Evolutionary conservation across 768 basidiomycete genomes (phyloP).

Genomic region (Podaxis carcinomalis): DNA sequence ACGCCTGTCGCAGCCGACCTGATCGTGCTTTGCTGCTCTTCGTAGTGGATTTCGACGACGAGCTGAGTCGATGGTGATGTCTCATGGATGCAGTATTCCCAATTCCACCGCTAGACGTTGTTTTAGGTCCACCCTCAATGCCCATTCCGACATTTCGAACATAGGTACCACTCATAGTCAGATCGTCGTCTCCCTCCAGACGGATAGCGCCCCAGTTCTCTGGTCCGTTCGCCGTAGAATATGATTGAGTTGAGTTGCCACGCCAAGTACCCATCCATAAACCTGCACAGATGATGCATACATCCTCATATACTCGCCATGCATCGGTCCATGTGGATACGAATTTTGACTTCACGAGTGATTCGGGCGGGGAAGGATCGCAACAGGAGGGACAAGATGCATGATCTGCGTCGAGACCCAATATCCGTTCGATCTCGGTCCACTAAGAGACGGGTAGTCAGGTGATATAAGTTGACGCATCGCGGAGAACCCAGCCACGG

Average conservation of each 20-base stretch:
- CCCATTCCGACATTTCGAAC: slow-evolving; percentile 64
- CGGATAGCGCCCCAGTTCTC: slow-evolving; percentile 54
- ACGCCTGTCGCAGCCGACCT: slow-evolving; percentile 29
- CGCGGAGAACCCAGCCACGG: neutral
- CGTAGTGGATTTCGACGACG: slow-evolving; percentile 32
- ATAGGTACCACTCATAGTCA: slow-evolving; percentile 34
- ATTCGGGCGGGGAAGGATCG: slow-evolving; percentile 25
- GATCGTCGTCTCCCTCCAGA: slow-evolving; percentile 66
- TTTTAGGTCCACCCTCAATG: slow-evolving; percentile 61
- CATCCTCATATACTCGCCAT: slow-evolving; percentile 83
- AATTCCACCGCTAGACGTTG: slow-evolving; percentile 18
- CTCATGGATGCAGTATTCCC: slow-evolving; percentile 1
- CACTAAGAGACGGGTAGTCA: slow-evolving; percentile 39
- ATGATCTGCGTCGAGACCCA: slow-evolving; percentile 46
- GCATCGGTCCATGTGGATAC: slow-evolving; percentile 57
- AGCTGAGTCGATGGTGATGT: slow-evolving; percentile 12
- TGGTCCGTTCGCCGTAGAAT: slow-evolving; percentile 43
- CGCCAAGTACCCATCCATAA: slow-evolving; percentile 77
- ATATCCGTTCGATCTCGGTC: slow-evolving; percentile 71
- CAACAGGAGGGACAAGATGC: slow-evolving; percentile 30
- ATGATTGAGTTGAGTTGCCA: slow-evolving; percentile 41
- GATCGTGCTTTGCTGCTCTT: slow-evolving; percentile 49
- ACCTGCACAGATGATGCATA: slow-evolving; percentile 76
- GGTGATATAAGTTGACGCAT: neutral
- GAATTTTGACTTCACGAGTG: slow-evolving; percentile 30